These are phyloP conservation scores for Termitomyces sp. DNA, from an alignment of 768 basidiomycete species.

Conservation along the genomic window DNA sequence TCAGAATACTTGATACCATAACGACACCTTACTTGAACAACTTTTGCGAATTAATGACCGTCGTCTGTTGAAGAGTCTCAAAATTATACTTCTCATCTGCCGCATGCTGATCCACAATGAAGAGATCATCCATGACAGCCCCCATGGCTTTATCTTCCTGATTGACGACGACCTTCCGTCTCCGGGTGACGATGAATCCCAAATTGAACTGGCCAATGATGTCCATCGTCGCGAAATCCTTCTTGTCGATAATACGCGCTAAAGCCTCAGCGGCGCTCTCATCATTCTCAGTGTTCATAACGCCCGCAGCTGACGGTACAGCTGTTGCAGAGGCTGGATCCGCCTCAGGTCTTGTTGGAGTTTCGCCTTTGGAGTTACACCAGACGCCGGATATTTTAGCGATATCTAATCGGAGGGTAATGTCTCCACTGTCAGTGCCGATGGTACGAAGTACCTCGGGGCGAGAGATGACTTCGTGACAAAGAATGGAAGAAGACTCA, in stretches of 20 bases:
- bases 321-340: not conserved
- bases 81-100: conserved; percentile 99
- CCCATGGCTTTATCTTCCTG: conserved; percentile 5
- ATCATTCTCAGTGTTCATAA: conserved; percentile 41
- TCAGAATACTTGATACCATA: not conserved
- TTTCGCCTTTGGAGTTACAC: conserved; percentile 8
- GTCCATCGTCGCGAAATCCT: conserved; percentile 80
- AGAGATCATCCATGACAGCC: conserved; percentile 71
- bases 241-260: conserved; percentile 79
- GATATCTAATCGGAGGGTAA: conserved; percentile 30
- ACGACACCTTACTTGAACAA: conserved; percentile 56
- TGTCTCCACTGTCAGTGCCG: conserved; percentile 13
- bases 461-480: conserved; percentile 16
- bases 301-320: conserved; percentile 30
- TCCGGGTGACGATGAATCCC: conserved; percentile 86
- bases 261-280: conserved; percentile 59
- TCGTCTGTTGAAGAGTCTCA: conserved; percentile 88
- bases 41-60: conserved; percentile 73
- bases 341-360: not conserved
- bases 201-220: conserved; percentile 93
- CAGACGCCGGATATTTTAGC: conserved; percentile 21
- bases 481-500: conserved; percentile 10
- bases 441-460: conserved; percentile 37
- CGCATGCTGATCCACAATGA: conserved; percentile 96
- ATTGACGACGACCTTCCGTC: conserved; percentile 27